Percentiles rank a stretch among this genome's conserved stretches.
Conservation (phyloP, 148 eudicot genomes). For the Rhododendron vialii region DNA sequence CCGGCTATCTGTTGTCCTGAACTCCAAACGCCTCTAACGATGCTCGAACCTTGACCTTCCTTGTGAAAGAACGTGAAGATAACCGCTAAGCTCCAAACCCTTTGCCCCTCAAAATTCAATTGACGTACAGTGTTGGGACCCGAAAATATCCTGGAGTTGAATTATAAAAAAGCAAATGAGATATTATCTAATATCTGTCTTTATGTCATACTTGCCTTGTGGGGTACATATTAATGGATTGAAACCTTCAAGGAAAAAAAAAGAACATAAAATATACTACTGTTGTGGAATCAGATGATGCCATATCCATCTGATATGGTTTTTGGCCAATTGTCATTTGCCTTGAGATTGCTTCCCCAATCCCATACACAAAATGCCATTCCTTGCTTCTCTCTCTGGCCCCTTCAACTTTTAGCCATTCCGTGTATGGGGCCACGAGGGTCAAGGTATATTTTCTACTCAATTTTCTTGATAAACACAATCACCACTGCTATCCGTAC, state of each 20-base stretch:
- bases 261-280: neutral
- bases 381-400: neutral
- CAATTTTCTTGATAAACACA: neutral
- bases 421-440: neutral
- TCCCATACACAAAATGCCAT: neutral
- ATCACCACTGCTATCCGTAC: too few species aligned
- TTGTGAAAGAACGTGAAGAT: too few species aligned
- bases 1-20: rapidly evolving
- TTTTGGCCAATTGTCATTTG: neutral
- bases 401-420: neutral
- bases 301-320: neutral
- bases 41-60: too few species aligned
- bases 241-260: neutral
- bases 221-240: neutral
- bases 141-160: neutral
- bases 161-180: too few species aligned
- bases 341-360: slow-evolving; percentile 13
- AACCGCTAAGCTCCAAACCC: neutral
- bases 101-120: neutral
- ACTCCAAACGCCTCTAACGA: too few species aligned
- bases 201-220: neutral
- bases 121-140: neutral
- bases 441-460: neutral
- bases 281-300: neutral
- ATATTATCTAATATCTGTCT: neutral